Conservation (phyloP, 2,329 filamentous ascomycete species). For the Xylariales sp. region DNA sequence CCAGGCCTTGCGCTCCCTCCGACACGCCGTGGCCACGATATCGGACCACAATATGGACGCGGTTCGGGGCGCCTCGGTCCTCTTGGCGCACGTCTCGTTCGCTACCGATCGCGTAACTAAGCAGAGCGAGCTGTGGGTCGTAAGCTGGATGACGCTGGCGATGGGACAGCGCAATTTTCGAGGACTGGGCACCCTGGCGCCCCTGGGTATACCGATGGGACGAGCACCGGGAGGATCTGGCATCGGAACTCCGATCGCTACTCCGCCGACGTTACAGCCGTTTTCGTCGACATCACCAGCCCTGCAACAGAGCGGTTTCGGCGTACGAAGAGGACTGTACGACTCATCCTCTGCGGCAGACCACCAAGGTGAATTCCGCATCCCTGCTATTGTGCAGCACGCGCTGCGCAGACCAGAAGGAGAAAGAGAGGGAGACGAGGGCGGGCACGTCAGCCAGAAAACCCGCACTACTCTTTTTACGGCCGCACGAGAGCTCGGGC, state of each 20-base stretch:
- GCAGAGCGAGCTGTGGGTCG: neutral
- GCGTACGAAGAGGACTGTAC: no score
- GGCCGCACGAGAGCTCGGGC: neutral
- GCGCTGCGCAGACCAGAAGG: neutral
- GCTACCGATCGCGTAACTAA: neutral
- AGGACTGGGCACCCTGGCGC: neutral
- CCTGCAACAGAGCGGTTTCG: no score
- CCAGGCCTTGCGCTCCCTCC: neutral
- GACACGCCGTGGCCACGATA: neutral
- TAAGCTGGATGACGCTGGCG: neutral
- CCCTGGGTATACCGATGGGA: neutral
- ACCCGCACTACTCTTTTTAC: neutral
- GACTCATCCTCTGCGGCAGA: no score
- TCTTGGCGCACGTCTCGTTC: neutral
- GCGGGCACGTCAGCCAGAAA: no score
- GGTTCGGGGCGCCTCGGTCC: neutral
- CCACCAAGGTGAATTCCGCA: no score
- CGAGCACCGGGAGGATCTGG: neutral
- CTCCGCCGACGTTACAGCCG: neutral
- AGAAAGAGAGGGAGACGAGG: neutral
- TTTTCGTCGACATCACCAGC: no score
- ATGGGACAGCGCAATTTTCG: constrained; percentile 1
- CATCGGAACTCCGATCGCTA: neutral
- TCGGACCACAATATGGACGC: neutral
- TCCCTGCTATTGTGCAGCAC: no score